These are phyloP conservation scores for Didymellaceae sp. DNA, from an alignment of 2,329 filamentous ascomycete species.

Conservation along the genomic window DNA sequence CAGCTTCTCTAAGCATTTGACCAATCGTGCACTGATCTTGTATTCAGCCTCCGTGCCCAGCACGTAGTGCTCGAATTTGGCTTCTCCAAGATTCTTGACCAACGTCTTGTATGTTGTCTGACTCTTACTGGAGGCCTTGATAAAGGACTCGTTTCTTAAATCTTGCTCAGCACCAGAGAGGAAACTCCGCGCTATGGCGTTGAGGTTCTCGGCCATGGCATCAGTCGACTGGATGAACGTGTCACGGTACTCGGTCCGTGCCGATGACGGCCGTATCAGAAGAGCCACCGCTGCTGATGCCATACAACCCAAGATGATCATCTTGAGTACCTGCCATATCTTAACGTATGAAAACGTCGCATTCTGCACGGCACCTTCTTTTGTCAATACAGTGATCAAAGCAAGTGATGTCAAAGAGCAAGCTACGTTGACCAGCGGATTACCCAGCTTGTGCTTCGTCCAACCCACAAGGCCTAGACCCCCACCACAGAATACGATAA, in stretches of 20 bases:
- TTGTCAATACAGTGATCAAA: slow-evolving; percentile 88
- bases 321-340: slow-evolving; percentile 71
- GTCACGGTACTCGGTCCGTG: slow-evolving; percentile 73
- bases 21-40: slow-evolving; percentile 76
- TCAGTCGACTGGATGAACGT: slow-evolving; percentile 77
- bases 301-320: slow-evolving; percentile 63
- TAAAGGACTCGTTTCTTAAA: slow-evolving; percentile 70
- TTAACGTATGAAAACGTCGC: slow-evolving; percentile 83
- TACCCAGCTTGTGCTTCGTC: slow-evolving; percentile 80
- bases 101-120: slow-evolving; percentile 72
- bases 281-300: slow-evolving; percentile 63
- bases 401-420: slow-evolving; percentile 86
- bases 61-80: slow-evolving; percentile 87
- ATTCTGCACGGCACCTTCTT: slow-evolving; percentile 85
- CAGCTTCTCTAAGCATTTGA: slow-evolving; percentile 82
- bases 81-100: slow-evolving; percentile 79
- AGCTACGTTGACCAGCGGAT: slow-evolving; percentile 77
- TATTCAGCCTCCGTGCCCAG: slow-evolving; percentile 81
- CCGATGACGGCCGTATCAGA: slow-evolving; percentile 78
- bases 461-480: slow-evolving; percentile 87
- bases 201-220: slow-evolving; percentile 80
- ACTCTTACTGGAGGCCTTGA: slow-evolving; percentile 67
- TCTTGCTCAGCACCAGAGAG: slow-evolving; percentile 82
- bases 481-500: slow-evolving; percentile 83
- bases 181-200: slow-evolving; percentile 82